Conservation (phyloP, 306 rosid genomes). For the Cucurbita pepo region DNA sequence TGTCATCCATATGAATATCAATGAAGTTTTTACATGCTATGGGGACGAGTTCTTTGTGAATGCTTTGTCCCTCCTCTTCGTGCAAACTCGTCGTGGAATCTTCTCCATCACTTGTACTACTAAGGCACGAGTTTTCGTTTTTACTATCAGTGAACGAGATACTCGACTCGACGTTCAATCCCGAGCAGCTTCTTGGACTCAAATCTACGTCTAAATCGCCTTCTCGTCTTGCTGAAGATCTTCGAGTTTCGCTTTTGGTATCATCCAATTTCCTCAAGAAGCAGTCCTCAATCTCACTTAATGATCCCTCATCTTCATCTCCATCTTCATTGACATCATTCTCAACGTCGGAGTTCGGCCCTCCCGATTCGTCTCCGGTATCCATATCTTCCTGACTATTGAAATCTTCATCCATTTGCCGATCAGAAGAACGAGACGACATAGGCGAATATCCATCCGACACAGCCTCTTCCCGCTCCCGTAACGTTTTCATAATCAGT, state of each 20-base stretch:
- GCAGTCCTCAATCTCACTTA: conserved; percentile 50
- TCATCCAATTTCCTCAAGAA: conserved; percentile 41
- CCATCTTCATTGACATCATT: conserved; percentile 28
- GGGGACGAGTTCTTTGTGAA: conserved; percentile 21
- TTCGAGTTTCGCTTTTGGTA: conserved; percentile 14
- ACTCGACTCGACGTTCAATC: conserved; percentile 20
- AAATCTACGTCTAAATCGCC: conserved; percentile 14
- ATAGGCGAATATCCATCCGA: conserved; percentile 52
- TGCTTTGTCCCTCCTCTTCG: conserved; percentile 15
- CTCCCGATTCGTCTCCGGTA: conserved; percentile 41
- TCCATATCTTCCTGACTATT: conserved; percentile 65
- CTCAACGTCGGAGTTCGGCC: conserved; percentile 24
- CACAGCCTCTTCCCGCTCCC: conserved; percentile 63
- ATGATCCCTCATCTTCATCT: conserved; percentile 33
- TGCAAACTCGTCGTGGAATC: conserved; percentile 18
- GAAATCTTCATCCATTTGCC: conserved; percentile 43
- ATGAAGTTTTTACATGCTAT: conserved; percentile 18
- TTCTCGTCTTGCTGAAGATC: conserved; percentile 18
- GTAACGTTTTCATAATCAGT: conserved; percentile 54
- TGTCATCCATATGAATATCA: conserved; percentile 30
- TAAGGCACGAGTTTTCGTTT: conserved; percentile 24
- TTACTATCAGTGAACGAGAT: conserved; percentile 26
- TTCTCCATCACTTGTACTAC: conserved; percentile 26
- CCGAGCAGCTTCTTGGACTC: conserved; percentile 30
- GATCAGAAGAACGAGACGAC: conserved; percentile 57